Evolutionary conservation across 192 early-diverging fungal species (phyloP), one percentile per base, ranked within the genome.

Genomic region (Coemansia sp.): DNA sequence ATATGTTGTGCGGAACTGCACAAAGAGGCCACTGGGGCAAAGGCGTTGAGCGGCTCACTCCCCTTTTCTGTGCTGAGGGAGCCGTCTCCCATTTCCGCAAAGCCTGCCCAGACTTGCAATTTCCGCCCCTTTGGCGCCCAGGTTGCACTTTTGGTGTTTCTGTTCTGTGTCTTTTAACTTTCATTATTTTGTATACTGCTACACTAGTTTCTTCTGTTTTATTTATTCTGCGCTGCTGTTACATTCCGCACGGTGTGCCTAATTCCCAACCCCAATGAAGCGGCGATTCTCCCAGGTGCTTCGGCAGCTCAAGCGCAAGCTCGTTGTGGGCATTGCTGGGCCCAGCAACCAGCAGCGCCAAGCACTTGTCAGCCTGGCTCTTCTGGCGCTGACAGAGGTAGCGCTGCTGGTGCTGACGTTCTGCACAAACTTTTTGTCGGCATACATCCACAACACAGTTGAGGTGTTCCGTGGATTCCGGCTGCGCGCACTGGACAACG

Each of bases 391-490:
- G 55, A 74, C 71, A 3, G 78, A 81, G 69, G 34, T 81, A n/a
- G 78, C 73, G 56, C 66, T 81, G 56, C 69, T 81, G 66, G 55
- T 65, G 17, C 60, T 81, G 61, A 81, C 78, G 21, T 81, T 81
- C 68, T 81, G 78, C 62, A 75, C 78, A 44, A 81, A 81, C 69
- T 81, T 81, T 57, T 26, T 81, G 72, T 81, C 78, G 5, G 72
- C 72, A 10, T 81, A 72, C 63, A 75, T 81, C 62, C 73, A 75
- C 72, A 81, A 75, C 62, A 74, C 72, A 37, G 64, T 68, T 14
- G 72, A 75, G 66, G 73, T 71, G 17, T 81, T 81, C 63, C 68
- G 74, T 56, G 69, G 66, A 54, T 75, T 74, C 62, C 72, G 78
- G 22, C 62, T 81, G 69, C 72, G 72, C 26, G 48, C 78, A 6